phyloP scores from a whole-genome alignment of 2,329 filamentous ascomycete genomes.

The Ramichloridium luteum region DNA sequence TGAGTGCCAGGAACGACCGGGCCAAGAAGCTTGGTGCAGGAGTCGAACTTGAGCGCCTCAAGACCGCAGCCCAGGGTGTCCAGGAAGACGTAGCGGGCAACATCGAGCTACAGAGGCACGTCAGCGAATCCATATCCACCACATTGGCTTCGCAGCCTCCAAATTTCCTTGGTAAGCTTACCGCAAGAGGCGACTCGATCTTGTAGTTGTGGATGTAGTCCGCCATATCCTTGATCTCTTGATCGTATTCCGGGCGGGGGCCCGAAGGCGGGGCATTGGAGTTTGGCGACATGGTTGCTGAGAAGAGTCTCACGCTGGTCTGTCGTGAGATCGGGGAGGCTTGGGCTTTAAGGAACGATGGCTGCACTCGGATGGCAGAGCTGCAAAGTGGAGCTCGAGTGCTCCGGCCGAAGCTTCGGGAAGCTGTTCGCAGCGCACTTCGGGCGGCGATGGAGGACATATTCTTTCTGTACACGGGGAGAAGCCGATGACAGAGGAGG shows the following conservation, averaged over 20 bases:
- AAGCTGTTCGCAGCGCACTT: conserved; percentile 21
- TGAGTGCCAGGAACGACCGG: conserved; percentile 81
- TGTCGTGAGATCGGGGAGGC: conserved; percentile 5
- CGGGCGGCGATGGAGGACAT: conserved; percentile 30
- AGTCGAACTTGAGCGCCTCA: conserved; percentile 87
- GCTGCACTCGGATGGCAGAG: conserved; percentile 15
- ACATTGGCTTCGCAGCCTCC: no score
- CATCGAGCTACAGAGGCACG: conserved; percentile 73
- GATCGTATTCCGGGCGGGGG: conserved; percentile 50
- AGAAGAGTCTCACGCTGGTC: conserved; percentile 17
- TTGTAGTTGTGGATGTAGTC: conserved; percentile 87
- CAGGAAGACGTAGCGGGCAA: conserved; percentile 89
- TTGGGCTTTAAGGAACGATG: conserved; percentile 8
- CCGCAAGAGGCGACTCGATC: conserved; percentile 82
- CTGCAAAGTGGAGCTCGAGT: conserved; percentile 20
- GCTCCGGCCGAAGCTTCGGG: conserved; percentile 19
- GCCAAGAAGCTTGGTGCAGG: conserved; percentile 89
- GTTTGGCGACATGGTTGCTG: conserved; percentile 21
- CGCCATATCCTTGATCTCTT: conserved; percentile 90
- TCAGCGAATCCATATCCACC: no score
- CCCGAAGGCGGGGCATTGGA: conserved; percentile 21
- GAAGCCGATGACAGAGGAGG: no score
- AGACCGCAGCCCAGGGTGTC: conserved; percentile 95
- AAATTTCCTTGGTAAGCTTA: conserved; percentile 48
- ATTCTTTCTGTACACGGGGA: no score